Base-by-base conservation (phyloP, 495 filamentous ascomycete species). In the Zalerion maritima region DNA sequence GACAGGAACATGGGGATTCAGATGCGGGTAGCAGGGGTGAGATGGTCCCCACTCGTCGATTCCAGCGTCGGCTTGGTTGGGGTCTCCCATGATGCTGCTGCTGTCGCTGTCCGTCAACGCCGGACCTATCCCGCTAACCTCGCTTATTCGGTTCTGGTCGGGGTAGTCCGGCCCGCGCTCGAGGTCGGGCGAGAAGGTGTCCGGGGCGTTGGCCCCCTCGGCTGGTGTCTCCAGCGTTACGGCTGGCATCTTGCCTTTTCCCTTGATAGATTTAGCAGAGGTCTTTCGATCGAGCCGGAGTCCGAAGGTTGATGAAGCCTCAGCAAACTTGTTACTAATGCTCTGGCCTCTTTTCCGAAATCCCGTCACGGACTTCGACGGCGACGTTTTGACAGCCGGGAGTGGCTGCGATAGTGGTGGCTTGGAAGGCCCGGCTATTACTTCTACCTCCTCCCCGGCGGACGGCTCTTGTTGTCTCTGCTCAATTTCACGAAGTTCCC, bases 11-110 rank as follows among this genome's bases (percentile, higher is more conserved):
- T 93, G 83, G 0, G 86, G 82, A 49, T 99, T 99, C 31, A 77
- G 62, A 51, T 99, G 89, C 23, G 86, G 86, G 47, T 73, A 93
- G 50, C 85, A 93, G 4, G 85, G 85, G 45, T 94, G 86, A 13
- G 75, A 72, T 13, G 84, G 82, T 2, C 83, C 82, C 85, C 85
- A 94, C 54, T 73, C 69, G 22, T 69, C 71, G 11, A 28, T 41
- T 9, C 58, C 62, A 16, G 62, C 43, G 34, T 65, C 63, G 22
- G 57, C 61, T 15, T 56, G 52, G 19, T 67, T 55, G 6, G 53
- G 57, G 30, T 63, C 60, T n/a, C 62, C 62, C 47, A 64, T 49
- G 30, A 71, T 71, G 6, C 52, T 58, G 0, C 62, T 62, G 9
- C 61, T 62, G 21, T 68, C 63, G 14, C 61, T 59, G 2, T 44